These are phyloP conservation scores for Zychaea mexicana DNA, from an alignment of 371 early-diverging fungal species.

Conservation along the genomic window DNA sequence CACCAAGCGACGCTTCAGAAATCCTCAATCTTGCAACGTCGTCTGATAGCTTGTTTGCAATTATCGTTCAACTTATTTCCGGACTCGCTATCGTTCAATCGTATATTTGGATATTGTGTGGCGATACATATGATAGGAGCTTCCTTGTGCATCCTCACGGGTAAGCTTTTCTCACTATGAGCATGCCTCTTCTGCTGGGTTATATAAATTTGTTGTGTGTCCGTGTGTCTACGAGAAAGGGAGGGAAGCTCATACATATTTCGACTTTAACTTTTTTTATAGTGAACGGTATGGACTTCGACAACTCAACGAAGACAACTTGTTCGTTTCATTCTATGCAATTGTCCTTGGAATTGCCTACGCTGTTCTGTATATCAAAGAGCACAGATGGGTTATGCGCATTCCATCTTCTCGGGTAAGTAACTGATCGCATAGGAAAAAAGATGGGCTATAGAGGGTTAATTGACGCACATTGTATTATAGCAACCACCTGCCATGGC, in stretches of 20 bases:
- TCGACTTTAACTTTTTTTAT: background rate
- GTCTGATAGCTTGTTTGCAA: background rate
- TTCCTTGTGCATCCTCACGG: conserved; percentile 15
- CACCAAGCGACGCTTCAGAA: conserved; percentile 11
- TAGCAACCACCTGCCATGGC: conserved; percentile 34
- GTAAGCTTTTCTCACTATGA: background rate
- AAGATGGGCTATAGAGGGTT: background rate
- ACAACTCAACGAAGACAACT: conserved; percentile 44
- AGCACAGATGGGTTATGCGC: conserved; percentile 28
- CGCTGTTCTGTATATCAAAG: conserved; percentile 29
- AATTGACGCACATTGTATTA: background rate
- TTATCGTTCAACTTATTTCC: background rate
- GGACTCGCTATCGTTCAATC: conserved; percentile 8
- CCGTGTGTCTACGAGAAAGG: background rate
- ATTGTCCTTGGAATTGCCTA: conserved; percentile 32
- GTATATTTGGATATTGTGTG: conserved; percentile 3
- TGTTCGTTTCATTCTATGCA: conserved; percentile 42
- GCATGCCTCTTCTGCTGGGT: background rate
- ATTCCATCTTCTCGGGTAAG: conserved; percentile 48
- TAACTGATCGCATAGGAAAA: background rate
- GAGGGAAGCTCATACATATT: background rate
- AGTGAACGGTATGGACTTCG: conserved; percentile 12
- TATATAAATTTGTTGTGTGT: background rate
- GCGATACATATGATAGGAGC: conserved; percentile 7
- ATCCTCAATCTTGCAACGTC: background rate